Percentiles rank a stretch among this genome's conserved stretches.
phyloP scores from a whole-genome alignment of 2,329 filamentous ascomycete genomes.

The Paecilomyces formosus region DNA sequence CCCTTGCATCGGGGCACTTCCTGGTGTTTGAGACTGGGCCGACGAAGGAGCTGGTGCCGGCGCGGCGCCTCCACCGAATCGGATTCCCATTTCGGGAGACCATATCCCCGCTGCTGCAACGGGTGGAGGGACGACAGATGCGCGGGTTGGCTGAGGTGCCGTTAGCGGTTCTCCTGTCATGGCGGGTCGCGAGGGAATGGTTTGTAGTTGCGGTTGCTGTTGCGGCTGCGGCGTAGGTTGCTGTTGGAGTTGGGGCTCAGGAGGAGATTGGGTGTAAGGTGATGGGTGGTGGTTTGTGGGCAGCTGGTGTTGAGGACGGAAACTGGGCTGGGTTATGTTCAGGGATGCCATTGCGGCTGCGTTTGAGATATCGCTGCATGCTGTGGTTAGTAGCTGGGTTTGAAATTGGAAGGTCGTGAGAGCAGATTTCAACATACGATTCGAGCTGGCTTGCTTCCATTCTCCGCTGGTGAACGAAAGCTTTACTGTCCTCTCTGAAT shows the following conservation, averaged over 20 bases:
- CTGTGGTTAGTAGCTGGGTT: conserved; percentile 1
- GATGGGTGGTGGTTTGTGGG: conserved; percentile 15
- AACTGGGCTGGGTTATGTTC: conserved; percentile 36
- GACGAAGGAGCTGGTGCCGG: conserved; percentile 3
- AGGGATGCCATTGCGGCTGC: conserved; percentile 49
- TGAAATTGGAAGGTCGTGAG: background rate
- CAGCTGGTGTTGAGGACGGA: conserved; percentile 30
- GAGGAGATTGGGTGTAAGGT: conserved; percentile 4
- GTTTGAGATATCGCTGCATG: conserved; percentile 47
- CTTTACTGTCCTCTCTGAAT: conserved; percentile 72
- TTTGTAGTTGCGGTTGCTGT: conserved; percentile 34
- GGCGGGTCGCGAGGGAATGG: conserved; percentile 30
- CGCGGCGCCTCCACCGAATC: conserved; percentile 52
- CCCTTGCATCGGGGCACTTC: conserved; percentile 22
- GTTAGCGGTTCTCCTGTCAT: conserved; percentile 31
- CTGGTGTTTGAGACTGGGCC: conserved; percentile 11
- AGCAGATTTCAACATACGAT: conserved; percentile 45
- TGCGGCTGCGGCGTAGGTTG: conserved; percentile 34
- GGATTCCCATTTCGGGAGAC: conserved; percentile 74
- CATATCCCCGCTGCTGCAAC: conserved; percentile 55
- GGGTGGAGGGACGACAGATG: conserved; percentile 44
- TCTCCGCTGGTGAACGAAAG: conserved; percentile 72
- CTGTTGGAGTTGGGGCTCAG: conserved; percentile 20
- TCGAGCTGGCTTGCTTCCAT: conserved; percentile 75
- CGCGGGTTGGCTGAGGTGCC: conserved; percentile 41